Percentiles rank a stretch among this genome's conserved stretches.
Conservation (phyloP, 352 stramenopile genomes). For the Aphanomyces euteiches region DNA sequence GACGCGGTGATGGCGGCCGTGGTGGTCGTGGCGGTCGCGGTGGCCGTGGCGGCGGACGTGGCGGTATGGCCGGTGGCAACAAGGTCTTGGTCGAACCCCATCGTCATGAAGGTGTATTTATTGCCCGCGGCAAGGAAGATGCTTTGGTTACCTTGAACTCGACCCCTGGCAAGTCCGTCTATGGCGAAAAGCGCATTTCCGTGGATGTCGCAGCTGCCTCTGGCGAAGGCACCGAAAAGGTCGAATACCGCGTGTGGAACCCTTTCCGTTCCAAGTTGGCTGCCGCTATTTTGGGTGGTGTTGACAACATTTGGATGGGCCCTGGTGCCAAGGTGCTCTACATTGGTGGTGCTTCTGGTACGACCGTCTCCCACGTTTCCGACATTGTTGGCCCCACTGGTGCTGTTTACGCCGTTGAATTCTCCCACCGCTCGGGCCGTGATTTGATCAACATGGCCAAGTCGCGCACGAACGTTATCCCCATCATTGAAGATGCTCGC, state of each 20-base stretch:
- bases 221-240: conserved; percentile 92
- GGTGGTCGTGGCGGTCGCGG: conserved; percentile 49
- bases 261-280: conserved; percentile 99
- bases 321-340: conserved; percentile 98
- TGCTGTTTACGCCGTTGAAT: conserved; percentile 99
- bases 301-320: conserved; percentile 98
- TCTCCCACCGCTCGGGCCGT: conserved; percentile 97
- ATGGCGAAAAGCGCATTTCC: conserved; percentile 99
- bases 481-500: conserved; percentile 98
- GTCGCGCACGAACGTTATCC: conserved; percentile 98
- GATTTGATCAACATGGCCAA: conserved; percentile 99
- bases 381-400: conserved; percentile 98
- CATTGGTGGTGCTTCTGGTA: conserved; percentile 97
- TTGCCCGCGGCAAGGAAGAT: conserved; percentile 98
- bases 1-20: conserved; percentile 45
- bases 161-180: conserved; percentile 98
- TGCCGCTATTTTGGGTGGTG: conserved; percentile 97
- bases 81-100: conserved; percentile 98
- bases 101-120: conserved; percentile 98
- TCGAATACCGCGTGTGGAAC: conserved; percentile 99
- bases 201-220: conserved; percentile 92
- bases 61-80: conserved; percentile 92
- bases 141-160: conserved; percentile 98
- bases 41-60: conserved; percentile 57
- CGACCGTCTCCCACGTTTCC: conserved; percentile 98